A percentile compares a stretch with the other conserved stretches of the same genome.
Conservation (phyloP, 352 stramenopile genomes). For the Paralagenidium karlingii region DNA sequence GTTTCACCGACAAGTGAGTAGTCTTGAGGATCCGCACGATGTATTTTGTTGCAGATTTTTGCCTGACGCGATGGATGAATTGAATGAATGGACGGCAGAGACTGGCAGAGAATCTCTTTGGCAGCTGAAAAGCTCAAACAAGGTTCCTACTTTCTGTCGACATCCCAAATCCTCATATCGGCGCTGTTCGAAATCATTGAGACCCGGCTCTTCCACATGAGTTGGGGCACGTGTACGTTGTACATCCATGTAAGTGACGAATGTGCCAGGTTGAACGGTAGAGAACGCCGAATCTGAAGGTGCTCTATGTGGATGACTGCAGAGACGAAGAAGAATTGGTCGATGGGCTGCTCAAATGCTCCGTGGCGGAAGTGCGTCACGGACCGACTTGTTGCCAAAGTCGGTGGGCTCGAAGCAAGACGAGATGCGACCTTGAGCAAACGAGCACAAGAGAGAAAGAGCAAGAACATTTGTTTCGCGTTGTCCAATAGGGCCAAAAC, state of each 20-base stretch:
- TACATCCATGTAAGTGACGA: constrained; percentile 65
- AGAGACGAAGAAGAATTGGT: constrained; percentile 72
- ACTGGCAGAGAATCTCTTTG: constrained; percentile 70
- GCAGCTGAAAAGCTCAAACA: constrained; percentile 75
- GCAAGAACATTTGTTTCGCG: too few species aligned
- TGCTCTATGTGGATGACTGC: too few species aligned
- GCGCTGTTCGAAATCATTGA: constrained; percentile 77
- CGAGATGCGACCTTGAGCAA: too few species aligned
- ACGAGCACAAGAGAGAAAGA: too few species aligned
- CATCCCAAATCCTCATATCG: constrained; percentile 60
- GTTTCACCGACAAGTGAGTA: constrained; percentile 62
- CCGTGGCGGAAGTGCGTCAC: constrained; percentile 51
- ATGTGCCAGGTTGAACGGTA: background rate
- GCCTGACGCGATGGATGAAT: too few species aligned
- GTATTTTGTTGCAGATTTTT: background rate
- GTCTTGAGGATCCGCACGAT: background rate
- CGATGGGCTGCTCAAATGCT: constrained; percentile 80
- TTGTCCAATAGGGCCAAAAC: too few species aligned
- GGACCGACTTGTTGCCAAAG: constrained; percentile 41
- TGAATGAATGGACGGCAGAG: too few species aligned
- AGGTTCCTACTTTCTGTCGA: constrained; percentile 74
- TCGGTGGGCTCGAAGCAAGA: too few species aligned
- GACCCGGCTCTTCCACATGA: constrained; percentile 62
- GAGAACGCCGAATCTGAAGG: background rate
- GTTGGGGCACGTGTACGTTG: constrained; percentile 66